These are phyloP conservation scores for Boletellus ananas DNA, from an alignment of 768 basidiomycete species.

Conservation along the genomic window DNA sequence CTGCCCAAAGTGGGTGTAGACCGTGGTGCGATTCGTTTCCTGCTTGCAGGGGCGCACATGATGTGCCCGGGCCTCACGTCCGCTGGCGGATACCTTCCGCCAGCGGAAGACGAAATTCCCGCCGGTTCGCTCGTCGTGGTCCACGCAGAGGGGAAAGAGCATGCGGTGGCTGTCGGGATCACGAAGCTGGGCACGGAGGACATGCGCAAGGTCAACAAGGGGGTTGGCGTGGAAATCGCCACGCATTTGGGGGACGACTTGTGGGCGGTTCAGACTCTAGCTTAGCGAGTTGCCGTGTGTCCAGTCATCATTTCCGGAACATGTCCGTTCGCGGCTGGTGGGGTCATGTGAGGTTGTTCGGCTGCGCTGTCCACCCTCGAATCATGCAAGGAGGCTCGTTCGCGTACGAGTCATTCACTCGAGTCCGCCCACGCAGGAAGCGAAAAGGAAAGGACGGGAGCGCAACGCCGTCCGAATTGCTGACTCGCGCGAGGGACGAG, in stretches of 20 bases:
- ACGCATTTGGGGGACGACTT: constrained; percentile 86
- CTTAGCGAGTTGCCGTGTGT: neutral
- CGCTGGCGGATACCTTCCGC: constrained; percentile 82
- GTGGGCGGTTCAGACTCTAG: constrained; percentile 69
- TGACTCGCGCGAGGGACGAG: constrained; percentile 45
- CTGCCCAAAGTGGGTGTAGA: constrained; percentile 88
- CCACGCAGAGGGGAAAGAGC: constrained; percentile 93
- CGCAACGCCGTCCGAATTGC: constrained; percentile 33
- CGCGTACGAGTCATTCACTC: constrained; percentile 48
- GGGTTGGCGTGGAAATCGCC: constrained; percentile 83
- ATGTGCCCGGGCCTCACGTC: constrained; percentile 98
- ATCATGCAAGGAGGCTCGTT: constrained; percentile 17
- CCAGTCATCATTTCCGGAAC: constrained; percentile 7
- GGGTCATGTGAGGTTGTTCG: neutral
- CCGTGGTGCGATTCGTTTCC: constrained; percentile 96
- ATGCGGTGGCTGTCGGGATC: constrained; percentile 83
- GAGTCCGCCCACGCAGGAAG: constrained; percentile 50
- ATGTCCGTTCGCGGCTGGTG: constrained; percentile 1
- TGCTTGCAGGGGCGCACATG: constrained; percentile 91
- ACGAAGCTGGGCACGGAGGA: constrained; percentile 84
- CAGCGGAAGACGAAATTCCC: constrained; percentile 60
- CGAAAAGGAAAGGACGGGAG: constrained; percentile 35
- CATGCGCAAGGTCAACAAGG: constrained; percentile 87
- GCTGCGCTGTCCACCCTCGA: neutral
- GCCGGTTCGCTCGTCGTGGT: constrained; percentile 83